These are phyloP conservation scores for Stephania yunnanensis DNA, from an alignment of 164 flowering plant species.

Conservation along the genomic window DNA sequence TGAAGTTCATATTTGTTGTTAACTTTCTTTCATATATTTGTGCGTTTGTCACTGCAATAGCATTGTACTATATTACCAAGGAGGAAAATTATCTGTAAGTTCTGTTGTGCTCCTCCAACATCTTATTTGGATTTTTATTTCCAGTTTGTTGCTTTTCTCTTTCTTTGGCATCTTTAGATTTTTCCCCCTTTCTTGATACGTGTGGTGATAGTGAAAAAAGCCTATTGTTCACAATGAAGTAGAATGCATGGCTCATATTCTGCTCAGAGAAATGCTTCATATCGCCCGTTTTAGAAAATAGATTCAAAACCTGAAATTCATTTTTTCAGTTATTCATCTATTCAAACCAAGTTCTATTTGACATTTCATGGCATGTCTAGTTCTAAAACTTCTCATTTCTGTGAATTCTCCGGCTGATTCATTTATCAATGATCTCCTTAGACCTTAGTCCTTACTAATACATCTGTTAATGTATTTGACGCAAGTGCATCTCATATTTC, in stretches of 20 bases:
- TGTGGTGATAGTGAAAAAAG: background rate
- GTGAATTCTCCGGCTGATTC: background rate
- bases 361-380: background rate
- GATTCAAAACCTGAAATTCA: background rate
- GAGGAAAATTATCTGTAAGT: slow-evolving; percentile 93
- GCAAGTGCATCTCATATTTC: background rate
- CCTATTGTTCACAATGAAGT: background rate
- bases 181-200: background rate
- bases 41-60: slow-evolving; percentile 76
- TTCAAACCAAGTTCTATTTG: background rate
- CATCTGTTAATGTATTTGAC: background rate
- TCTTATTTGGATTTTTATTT: slow-evolving; percentile 1
- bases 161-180: background rate
- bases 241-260: background rate
- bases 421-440: background rate
- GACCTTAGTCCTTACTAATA: background rate
- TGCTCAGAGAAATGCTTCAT: background rate
- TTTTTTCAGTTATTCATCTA: background rate
- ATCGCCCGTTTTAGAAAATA: background rate
- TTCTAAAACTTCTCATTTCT: background rate
- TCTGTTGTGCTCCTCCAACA: background rate
- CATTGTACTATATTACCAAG: slow-evolving; percentile 76
- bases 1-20: slow-evolving; percentile 82
- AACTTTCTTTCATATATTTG: slow-evolving; percentile 76
- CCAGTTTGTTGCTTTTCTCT: background rate